Base-by-base conservation (phyloP, 2,329 filamentous ascomycete species). In the Zymoseptoria pseudotritici region DNA sequence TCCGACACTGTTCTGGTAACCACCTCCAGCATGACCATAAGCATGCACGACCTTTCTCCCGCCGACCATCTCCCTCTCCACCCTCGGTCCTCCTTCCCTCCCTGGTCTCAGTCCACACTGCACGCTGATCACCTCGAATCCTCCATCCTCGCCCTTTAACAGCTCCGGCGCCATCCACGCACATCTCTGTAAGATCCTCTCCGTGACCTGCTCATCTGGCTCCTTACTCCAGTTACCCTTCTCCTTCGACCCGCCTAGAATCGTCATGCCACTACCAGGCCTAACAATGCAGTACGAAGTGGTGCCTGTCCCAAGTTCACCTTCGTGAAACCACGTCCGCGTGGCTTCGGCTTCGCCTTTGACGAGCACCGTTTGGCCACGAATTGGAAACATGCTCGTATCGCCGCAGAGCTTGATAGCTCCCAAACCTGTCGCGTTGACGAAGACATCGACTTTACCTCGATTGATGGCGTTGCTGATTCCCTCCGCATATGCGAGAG, bases 1-100 rank as follows among this genome's bases (percentile, higher is more conserved):
- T 5, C 71, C 71, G 17, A 72, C 58, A 17, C 68, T 71, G 54
- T 73, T 71, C 64, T 73, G 71, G 65, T 70, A 77, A 57, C 78
- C 78, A 50, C 73, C 77, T 2, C 77, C 77, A 21, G 72, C 74
- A 74, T 80, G 77, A 11, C 78, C 79, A 74, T 80, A 81, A 56
- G 72, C 69, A 74, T 80, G 78, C 46, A 79, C 73, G 9, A 79
- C 70, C 57, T 63, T 67, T 65, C 65, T 69, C 13, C 63, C 64
- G 3, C 65, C 69, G 11, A 71, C 67, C 21, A 64, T 67, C 62
- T 79, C 77, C 52, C 67, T 61, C 66, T 79, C 78, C 13, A 78
- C 67, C 63, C 78, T 76, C 58, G 73, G 67, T 1, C 77, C 78
- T 5, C 76, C 77, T 51, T 68, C 69, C 66, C 78, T 73, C n/a